Evolutionary conservation across 2,329 filamentous ascomycete species (phyloP).

Genomic region (Stachybotrys echinatus): DNA sequence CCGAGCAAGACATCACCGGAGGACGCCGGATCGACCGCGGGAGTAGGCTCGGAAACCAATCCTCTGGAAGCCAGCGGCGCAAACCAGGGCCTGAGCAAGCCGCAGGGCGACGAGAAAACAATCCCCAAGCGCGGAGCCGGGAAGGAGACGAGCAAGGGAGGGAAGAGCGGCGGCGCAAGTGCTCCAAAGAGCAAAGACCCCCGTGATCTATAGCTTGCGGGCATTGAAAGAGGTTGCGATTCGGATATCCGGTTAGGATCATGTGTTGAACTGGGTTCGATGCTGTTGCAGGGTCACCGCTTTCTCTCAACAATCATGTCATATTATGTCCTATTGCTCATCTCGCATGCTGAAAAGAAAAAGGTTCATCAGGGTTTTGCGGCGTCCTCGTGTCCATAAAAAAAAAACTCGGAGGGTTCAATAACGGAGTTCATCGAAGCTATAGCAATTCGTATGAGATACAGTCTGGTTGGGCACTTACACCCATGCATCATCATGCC

Average conservation of each 20-base stretch:
- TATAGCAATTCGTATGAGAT: too few species aligned
- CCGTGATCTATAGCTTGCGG: not conserved
- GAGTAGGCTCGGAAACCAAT: conserved; percentile 21
- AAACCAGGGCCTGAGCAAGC: conserved; percentile 36
- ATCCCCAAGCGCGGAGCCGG: conserved; percentile 25
- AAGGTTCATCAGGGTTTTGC: not conserved
- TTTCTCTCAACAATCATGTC: too few species aligned
- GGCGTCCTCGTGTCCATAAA: not conserved
- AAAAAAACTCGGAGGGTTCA: too few species aligned
- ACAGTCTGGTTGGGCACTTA: too few species aligned
- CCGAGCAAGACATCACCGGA: conserved; percentile 64
- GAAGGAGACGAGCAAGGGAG: conserved; percentile 26
- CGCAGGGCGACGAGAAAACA: conserved; percentile 28
- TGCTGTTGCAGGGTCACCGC: too few species aligned
- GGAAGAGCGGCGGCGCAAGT: conserved; percentile 24
- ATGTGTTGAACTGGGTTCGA: too few species aligned
- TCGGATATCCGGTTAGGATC: too few species aligned
- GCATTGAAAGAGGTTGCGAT: not conserved
- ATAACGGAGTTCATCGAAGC: too few species aligned
- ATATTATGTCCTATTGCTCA: not conserved
- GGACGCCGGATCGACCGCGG: conserved; percentile 40
- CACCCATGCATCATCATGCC: too few species aligned
- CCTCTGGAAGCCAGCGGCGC: conserved; percentile 39
- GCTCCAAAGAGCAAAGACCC: conserved; percentile 19
- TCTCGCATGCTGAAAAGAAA: too few species aligned